Base-by-base conservation (phyloP, 2,329 filamentous ascomycete species). In the Apiospora arundinis region DNA sequence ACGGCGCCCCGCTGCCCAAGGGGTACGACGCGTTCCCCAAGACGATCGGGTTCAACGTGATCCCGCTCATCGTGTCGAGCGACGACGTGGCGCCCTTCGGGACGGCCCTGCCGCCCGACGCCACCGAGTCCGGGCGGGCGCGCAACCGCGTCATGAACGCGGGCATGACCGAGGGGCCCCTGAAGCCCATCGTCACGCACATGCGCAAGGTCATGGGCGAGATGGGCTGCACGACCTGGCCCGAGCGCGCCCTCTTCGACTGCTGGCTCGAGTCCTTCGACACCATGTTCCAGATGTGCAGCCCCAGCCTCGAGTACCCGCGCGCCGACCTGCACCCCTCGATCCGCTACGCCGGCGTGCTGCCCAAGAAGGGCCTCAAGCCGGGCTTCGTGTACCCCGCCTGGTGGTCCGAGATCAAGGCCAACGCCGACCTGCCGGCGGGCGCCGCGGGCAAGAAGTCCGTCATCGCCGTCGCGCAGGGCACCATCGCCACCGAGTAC, bases 381-480 rank as follows among this genome's bases (percentile, higher is more conserved):
- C 66, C 75, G 0, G 75, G 76, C 48, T 78, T 80, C 44, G 70
- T 70, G 2, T 80, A 78, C 48, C 86, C 87, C 0, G 40, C 74
- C 8, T 89, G 85, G 83, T 89, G 85, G 85, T 69, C 78, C 3
- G 82, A 84, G 5, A 78, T 88, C 21, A 74, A 80, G 12, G 70
- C 74, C 21, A 81, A 82, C 63, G 77, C 72, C 16, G 70, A 71
- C 12, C 72, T 75, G 0, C 65, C 71, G 4, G 25, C 52, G 0
- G 45, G 23, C 16, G 56, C 68, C 0, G 65, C 60, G 0, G 67
- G 73, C 63, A 66, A 76, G 74, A 84, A 82, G 70, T 82, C 81
- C 68, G 73, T 88, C 32, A 77, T 88, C 6, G 79, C 82, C 25
- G 85, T 88, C 7, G 81, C 82, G 0, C 86, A 88, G 74, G 86